Conservation (phyloP, 1,284 basidiomycete species). For the Microbotryum saponariae region DNA sequence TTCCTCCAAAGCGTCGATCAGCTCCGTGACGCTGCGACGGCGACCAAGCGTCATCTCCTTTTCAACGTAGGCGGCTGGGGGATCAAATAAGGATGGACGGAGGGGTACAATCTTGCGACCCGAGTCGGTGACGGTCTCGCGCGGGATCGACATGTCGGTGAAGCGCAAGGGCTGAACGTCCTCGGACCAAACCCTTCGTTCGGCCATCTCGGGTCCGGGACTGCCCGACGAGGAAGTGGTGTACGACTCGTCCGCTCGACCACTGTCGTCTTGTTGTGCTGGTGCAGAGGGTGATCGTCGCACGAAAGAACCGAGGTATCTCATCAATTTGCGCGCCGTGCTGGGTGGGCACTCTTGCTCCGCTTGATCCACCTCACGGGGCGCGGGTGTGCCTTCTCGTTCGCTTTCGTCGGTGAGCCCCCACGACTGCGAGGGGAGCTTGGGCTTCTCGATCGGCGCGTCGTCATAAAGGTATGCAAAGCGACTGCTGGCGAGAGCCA, state of each 20-base stretch:
- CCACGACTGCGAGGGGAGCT: constrained; percentile 10
- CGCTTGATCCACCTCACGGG: background rate
- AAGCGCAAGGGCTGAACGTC: constrained; percentile 1
- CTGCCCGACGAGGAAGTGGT: background rate
- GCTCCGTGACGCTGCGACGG: constrained; percentile 12
- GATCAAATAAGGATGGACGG: constrained; percentile 5
- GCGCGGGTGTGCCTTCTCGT: background rate
- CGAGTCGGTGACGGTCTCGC: constrained; percentile 4
- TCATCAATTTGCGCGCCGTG: constrained; percentile 15
- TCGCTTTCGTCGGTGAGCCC: background rate
- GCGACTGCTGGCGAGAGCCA: constrained; percentile 18
- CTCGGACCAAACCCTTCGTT: background rate
- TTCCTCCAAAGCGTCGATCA: constrained; percentile 23
- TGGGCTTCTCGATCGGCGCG: constrained; percentile 18
- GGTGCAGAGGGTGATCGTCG: constrained; percentile 18
- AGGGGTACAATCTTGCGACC: constrained; percentile 14
- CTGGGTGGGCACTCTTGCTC: background rate
- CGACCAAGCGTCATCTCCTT: background rate
- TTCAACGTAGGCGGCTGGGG: background rate
- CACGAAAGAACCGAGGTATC: constrained; percentile 24
- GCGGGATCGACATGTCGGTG: background rate
- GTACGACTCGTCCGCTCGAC: background rate
- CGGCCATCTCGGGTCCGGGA: constrained; percentile 4
- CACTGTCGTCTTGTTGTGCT: constrained; percentile 2
- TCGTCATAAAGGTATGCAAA: constrained; percentile 28